Percentiles rank a stretch among this genome's conserved stretches.
Conservation (phyloP, 805 yeast species). For the Kregervanrija fluxuum region DNA sequence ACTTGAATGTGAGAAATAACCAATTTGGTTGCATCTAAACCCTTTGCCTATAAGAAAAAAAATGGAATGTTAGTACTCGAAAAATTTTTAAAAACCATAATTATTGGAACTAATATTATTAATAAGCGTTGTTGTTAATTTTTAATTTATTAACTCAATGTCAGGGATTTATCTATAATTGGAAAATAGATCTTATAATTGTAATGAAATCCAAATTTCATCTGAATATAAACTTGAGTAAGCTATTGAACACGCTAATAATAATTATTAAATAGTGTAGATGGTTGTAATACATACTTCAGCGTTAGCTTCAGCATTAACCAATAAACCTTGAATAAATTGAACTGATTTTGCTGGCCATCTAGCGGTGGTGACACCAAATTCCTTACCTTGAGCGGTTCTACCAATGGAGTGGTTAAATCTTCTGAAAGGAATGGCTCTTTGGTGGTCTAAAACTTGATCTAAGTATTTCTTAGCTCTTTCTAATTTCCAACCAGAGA, state of each 20-base stretch:
- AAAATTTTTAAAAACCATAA: background rate
- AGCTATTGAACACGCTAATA: no score
- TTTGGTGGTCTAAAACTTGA: slow-evolving; percentile 95
- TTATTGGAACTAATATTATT: background rate
- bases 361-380: slow-evolving; percentile 99
- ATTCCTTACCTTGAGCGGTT: slow-evolving; percentile 99
- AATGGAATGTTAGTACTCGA: slow-evolving; percentile 13
- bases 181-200: no score
- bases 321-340: slow-evolving; percentile 88
- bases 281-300: slow-evolving; percentile 43
- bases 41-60: slow-evolving; percentile 57
- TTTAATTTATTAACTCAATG: background rate
- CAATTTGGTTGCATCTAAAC: slow-evolving; percentile 91
- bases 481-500: slow-evolving; percentile 95
- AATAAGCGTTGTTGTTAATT: background rate
- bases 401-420: slow-evolving; percentile 95
- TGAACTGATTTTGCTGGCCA: slow-evolving; percentile 99
- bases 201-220: no score
- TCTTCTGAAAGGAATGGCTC: slow-evolving; percentile 99
- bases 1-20: slow-evolving; percentile 98
- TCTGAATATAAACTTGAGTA: no score
- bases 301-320: slow-evolving; percentile 98
- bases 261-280: no score
- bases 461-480: slow-evolving; percentile 93
- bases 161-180: no score